Percentiles rank a stretch among this genome's conserved stretches.
Conservation (phyloP, 2,329 filamentous ascomycete genomes). For the Hypoxylon sp. region DNA sequence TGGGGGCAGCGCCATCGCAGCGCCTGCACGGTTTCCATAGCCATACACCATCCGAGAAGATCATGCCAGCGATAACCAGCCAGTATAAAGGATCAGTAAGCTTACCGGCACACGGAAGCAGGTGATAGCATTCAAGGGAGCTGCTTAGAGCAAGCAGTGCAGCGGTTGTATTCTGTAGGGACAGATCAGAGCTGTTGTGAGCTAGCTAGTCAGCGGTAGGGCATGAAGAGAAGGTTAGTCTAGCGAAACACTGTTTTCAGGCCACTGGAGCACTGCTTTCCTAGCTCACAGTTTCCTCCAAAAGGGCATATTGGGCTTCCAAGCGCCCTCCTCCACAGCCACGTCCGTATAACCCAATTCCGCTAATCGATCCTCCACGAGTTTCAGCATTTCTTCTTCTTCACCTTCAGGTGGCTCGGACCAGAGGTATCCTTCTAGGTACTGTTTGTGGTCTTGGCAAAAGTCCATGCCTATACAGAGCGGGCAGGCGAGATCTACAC, state of each 20-base stretch:
- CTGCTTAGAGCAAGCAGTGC: neutral
- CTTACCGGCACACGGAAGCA: neutral
- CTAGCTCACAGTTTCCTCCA: neutral
- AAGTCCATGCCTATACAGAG: slow-evolving; percentile 21
- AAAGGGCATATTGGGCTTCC: neutral
- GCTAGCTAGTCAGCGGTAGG: neutral
- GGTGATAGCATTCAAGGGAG: neutral
- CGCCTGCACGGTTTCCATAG: too few species aligned
- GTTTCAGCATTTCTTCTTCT: neutral
- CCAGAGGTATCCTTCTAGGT: neutral
- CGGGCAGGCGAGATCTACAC: slow-evolving; percentile 24
- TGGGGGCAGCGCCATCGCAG: neutral
- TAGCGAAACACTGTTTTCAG: neutral
- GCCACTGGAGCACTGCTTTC: neutral
- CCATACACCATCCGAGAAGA: neutral
- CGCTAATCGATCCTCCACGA: slow-evolving; percentile 1
- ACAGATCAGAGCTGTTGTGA: neutral
- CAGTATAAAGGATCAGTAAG: neutral
- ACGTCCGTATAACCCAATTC: slow-evolving; percentile 3
- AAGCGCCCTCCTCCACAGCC: neutral
- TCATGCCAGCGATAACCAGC: neutral
- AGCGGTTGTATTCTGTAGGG: neutral
- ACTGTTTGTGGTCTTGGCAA: slow-evolving; percentile 3
- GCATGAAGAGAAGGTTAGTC: too few species aligned
- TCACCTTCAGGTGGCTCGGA: neutral